These are phyloP conservation scores for Mesotaenium endlicherianum DNA, from an alignment of 139 green algal species.

Conservation along the genomic window DNA sequence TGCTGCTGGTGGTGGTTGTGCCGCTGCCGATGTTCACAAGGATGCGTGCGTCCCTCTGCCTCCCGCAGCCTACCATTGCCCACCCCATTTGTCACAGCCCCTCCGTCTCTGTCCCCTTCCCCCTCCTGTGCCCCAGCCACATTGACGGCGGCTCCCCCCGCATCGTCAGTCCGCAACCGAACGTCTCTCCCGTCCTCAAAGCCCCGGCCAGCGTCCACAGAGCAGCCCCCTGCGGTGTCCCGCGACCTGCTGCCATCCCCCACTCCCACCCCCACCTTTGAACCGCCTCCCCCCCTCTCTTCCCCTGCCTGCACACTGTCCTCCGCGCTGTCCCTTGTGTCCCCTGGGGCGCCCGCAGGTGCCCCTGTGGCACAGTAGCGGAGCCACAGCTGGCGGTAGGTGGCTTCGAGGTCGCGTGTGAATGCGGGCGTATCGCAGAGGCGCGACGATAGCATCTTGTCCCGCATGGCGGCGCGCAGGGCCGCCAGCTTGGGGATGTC, in stretches of 20 bases:
- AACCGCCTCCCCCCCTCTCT: not conserved
- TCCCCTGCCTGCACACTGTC: not conserved
- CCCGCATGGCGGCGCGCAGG: slow-evolving; percentile 69
- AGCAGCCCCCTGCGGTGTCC: too few species aligned
- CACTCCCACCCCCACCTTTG: not conserved
- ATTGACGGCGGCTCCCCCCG: too few species aligned
- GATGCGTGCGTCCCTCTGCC: not conserved
- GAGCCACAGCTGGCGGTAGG: slow-evolving; percentile 67
- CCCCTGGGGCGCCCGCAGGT: not conserved
- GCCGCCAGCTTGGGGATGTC: slow-evolving; percentile 62
- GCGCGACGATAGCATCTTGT: slow-evolving; percentile 71
- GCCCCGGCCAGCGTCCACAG: not conserved
- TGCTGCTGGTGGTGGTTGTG: too few species aligned
- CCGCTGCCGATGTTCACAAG: too few species aligned
- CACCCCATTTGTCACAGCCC: not conserved
- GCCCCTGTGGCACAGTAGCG: slow-evolving; percentile 2
- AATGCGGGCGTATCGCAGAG: slow-evolving; percentile 80
- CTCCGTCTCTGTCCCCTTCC: too few species aligned
- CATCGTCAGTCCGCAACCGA: too few species aligned
- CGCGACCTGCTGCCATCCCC: too few species aligned
- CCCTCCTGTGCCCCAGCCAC: too few species aligned
- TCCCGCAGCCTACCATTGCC: not conserved
- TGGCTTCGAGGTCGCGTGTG: slow-evolving; percentile 69
- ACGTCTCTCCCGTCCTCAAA: not conserved
- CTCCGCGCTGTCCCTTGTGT: not conserved